A percentile compares a stretch with the other conserved stretches of the same genome.
Conservation (phyloP, 176 grass and related monocot species). For the Puccinellia tenuiflora region DNA sequence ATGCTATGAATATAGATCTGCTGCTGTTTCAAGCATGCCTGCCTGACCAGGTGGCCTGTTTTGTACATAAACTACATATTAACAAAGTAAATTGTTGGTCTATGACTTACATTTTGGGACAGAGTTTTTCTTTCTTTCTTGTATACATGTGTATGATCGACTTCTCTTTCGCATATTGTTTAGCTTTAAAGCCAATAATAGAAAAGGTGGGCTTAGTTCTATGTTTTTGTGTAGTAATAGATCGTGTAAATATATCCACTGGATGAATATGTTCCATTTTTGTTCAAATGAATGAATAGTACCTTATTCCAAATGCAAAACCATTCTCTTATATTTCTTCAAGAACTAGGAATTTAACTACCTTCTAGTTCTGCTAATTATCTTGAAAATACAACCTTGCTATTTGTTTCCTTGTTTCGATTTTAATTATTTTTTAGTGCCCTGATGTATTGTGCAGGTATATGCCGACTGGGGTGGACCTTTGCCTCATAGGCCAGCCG, state of each 20-base stretch:
- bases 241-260: background rate
- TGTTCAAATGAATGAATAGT: slow-evolving; percentile 3
- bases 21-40: background rate
- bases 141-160: background rate
- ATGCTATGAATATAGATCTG: background rate
- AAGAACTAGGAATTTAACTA: background rate
- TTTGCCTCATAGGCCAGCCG: slow-evolving; percentile 72
- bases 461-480: slow-evolving; percentile 72
- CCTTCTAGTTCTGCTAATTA: background rate
- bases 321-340: slow-evolving; percentile 7
- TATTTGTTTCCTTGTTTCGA: background rate
- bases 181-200: background rate
- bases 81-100: background rate
- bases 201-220: background rate
- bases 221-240: background rate
- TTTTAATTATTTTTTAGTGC: background rate
- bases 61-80: background rate
- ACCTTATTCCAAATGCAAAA: background rate
- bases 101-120: background rate
- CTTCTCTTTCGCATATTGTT: background rate
- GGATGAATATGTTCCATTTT: background rate
- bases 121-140: background rate
- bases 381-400: background rate
- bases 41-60: background rate
- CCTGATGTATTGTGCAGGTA: slow-evolving; percentile 45